These are phyloP conservation scores for Paracoccidioides brasiliensis DNA, from an alignment of 2,329 filamentous ascomycete genomes.

Conservation along the genomic window DNA sequence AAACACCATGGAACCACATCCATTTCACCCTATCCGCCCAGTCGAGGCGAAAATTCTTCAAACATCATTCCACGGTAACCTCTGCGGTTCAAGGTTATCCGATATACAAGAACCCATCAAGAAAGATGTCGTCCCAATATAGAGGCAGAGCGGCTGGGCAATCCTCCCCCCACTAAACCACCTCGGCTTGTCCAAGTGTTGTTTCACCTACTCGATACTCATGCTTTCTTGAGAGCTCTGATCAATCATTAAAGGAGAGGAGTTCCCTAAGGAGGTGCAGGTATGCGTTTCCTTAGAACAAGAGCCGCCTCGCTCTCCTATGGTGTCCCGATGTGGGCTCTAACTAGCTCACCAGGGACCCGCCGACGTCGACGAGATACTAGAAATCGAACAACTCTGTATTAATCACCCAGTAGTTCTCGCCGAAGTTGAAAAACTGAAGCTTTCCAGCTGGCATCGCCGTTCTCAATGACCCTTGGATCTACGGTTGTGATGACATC, in stretches of 20 bases:
- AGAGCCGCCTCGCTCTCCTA: neutral
- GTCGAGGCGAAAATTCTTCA: constrained; percentile 28
- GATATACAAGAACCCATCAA: constrained; percentile 54
- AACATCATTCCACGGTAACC: constrained; percentile 22
- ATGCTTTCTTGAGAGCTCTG: constrained; percentile 30
- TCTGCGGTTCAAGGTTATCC: constrained; percentile 48
- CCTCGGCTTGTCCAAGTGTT: constrained; percentile 41
- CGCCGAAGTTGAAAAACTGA: constrained; percentile 45
- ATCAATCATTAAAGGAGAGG: too few species aligned
- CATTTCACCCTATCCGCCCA: constrained; percentile 29
- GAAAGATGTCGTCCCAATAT: constrained; percentile 43
- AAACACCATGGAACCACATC: constrained; percentile 16
- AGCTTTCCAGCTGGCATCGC: constrained; percentile 44
- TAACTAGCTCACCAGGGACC: constrained; percentile 35
- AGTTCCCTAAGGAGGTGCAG: constrained; percentile 36
- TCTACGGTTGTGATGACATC: constrained; percentile 43
- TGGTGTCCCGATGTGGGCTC: neutral
- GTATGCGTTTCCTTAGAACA: constrained; percentile 17
- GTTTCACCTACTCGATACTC: constrained; percentile 29
- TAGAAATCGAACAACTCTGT: constrained; percentile 45
- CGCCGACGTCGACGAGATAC: constrained; percentile 46
- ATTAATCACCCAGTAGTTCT: constrained; percentile 43
- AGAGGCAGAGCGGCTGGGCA: constrained; percentile 46
- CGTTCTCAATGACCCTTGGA: constrained; percentile 53
- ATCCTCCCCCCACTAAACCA: constrained; percentile 38